Percentiles rank a stretch among this genome's conserved stretches.
phyloP scores from a whole-genome alignment of 257 asterid species.

The Ehretia macrophylla region DNA sequence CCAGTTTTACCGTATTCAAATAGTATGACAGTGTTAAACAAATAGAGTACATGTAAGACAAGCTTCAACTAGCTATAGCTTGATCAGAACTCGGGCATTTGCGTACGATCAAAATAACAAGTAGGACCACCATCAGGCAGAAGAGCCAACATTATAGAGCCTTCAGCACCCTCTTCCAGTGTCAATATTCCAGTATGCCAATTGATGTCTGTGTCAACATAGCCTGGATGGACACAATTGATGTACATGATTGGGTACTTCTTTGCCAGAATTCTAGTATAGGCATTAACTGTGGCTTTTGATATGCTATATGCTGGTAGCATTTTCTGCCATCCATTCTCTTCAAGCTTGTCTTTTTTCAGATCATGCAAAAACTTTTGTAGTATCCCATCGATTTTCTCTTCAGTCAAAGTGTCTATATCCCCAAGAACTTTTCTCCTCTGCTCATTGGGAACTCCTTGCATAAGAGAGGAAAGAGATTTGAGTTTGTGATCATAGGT shows the following conservation, averaged over 20 bases:
- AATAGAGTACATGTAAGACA: not conserved
- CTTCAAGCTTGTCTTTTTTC: slow-evolving; percentile 45
- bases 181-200: slow-evolving; percentile 60
- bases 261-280: slow-evolving; percentile 67
- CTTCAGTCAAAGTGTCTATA: slow-evolving; percentile 54
- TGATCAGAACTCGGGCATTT: slow-evolving; percentile 45
- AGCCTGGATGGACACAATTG: slow-evolving; percentile 81
- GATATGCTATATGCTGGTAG: slow-evolving; percentile 78
- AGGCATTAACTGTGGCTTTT: slow-evolving; percentile 67
- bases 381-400: slow-evolving; percentile 46
- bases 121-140: slow-evolving; percentile 62
- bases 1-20: no score
- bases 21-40: no score
- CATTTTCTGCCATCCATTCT: slow-evolving; percentile 79
- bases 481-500: not conserved
- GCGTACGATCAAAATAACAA: slow-evolving; percentile 61
- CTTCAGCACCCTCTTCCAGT: slow-evolving; percentile 65
- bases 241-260: slow-evolving; percentile 57
- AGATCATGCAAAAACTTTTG: slow-evolving; percentile 48
- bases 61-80: not conserved
- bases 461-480: slow-evolving; percentile 19
- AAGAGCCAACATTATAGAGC: slow-evolving; percentile 63
- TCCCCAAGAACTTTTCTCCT: slow-evolving; percentile 59
- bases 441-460: slow-evolving; percentile 59
- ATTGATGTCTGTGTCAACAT: slow-evolving; percentile 60